Evolutionary conservation across 208 protist species (phyloP).

Genomic region (Leishmania tropica): DNA sequence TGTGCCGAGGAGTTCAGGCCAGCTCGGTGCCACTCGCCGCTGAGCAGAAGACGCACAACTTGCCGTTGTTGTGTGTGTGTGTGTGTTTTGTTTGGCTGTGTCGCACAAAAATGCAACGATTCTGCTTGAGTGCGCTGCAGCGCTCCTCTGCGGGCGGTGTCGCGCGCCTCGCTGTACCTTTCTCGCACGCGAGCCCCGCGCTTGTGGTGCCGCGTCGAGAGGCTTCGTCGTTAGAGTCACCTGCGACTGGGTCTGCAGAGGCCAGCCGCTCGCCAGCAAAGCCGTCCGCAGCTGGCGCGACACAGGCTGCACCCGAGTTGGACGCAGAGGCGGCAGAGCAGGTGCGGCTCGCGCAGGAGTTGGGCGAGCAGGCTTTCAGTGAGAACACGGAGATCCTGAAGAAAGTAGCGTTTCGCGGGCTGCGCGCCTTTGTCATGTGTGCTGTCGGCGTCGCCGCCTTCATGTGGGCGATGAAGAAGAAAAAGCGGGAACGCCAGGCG

Average conservation of each 20-base stretch:
- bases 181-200: not conserved
- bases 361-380: slow-evolving; percentile 70
- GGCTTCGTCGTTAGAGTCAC: not conserved
- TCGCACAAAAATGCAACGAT: not conserved
- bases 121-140: not conserved
- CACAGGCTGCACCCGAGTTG: slow-evolving; percentile 15
- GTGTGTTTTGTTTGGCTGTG: not conserved
- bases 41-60: not conserved
- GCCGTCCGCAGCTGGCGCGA: not conserved
- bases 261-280: not conserved
- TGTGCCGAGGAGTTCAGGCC: not conserved
- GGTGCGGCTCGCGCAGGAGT: slow-evolving; percentile 55
- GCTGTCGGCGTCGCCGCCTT: slow-evolving; percentile 57
- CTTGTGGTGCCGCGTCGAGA: not conserved
- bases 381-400: slow-evolving; percentile 82
- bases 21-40: not conserved
- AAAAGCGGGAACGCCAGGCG: slow-evolving; percentile 21
- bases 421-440: slow-evolving; percentile 69
- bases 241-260: not conserved
- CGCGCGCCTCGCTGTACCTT: not conserved
- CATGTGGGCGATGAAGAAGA: slow-evolving; percentile 55
- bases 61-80: not conserved
- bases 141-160: not conserved
- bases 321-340: slow-evolving; percentile 55
- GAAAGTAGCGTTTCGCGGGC: slow-evolving; percentile 58